Evolutionary conservation across 345 rosid genomes (phyloP), one percentile per base, ranked within the genome.

Genomic region (Syzygium oleosum): DNA sequence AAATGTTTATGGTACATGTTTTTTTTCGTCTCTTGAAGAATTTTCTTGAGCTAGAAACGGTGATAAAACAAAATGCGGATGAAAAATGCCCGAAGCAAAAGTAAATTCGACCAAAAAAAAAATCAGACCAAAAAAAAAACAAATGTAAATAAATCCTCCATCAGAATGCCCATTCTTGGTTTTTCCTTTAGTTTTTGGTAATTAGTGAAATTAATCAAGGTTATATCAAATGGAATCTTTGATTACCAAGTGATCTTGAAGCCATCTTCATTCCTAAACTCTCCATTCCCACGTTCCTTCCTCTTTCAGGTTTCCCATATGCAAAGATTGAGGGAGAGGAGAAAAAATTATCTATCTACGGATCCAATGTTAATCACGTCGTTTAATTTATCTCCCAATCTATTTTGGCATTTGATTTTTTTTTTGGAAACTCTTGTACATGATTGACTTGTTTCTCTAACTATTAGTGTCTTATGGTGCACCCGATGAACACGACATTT

Each of bases 381-480:
- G 4, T 55, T 21, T 21, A 21, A 54, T 54, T 54, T 61, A 17
- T 13, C 12, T 59, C 77, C 8, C 19, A 63, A 29, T n/a, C 38
- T 3, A 63, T 5, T n/a, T 63, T 14, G 15, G 1, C 19, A 15
- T 65, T 65, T 9, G 52, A 9, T 5, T 59, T n/a, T 2, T 7
- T 8, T 63, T 16, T 65, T 15, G 78, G 41, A 65, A 29, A 65
- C 21, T 31, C 78, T 29, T 31, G 78, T 7, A 15, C 29, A 29
- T 1, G 22, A 29, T 29, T 7, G 12, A 4, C 78, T 16, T 31
- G 78, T 65, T 31, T 15, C 10, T 15, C 11, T 31, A 2, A 31
- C 1, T 31, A 8, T 2, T 29, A 4, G 3, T 7, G 77, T 29
- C 21, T 1, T 4, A 3, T 17, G 41, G 17, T 31, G 0, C 77